These are phyloP conservation scores for Alternaria ethzedia DNA, from an alignment of 2,329 filamentous ascomycete species.

Conservation along the genomic window DNA sequence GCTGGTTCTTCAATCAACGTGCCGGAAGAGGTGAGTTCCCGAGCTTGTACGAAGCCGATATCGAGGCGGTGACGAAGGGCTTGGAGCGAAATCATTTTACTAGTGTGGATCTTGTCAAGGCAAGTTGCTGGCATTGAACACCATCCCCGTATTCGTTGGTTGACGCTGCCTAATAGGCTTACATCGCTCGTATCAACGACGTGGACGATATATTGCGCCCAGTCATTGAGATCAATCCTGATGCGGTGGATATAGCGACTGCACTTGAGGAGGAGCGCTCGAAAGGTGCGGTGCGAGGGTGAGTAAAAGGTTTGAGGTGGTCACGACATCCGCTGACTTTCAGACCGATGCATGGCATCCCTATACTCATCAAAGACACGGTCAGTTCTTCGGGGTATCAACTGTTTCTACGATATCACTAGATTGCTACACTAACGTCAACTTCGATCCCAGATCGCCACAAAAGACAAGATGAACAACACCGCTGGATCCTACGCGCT, in stretches of 20 bases:
- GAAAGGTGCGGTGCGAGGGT: constrained; percentile 62
- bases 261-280: constrained; percentile 66
- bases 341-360: constrained; percentile 72
- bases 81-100: background rate
- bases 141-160: background rate
- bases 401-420: too few species aligned
- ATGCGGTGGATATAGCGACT: constrained; percentile 67
- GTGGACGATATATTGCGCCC: background rate
- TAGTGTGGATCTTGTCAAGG: background rate
- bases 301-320: background rate
- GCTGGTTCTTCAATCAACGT: background rate
- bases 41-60: background rate
- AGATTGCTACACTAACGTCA: too few species aligned
- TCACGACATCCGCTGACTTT: background rate
- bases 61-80: background rate
- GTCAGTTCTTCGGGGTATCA: too few species aligned
- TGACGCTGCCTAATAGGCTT: background rate
- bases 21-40: background rate
- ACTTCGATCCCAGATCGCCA: too few species aligned
- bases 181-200: background rate
- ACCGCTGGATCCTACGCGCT: constrained; percentile 74
- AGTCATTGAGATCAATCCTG: constrained; percentile 71
- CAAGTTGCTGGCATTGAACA: background rate
- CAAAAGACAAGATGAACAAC: constrained; percentile 73
- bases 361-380: constrained; percentile 73